Percentiles rank a stretch among this genome's conserved stretches.
phyloP scores from a whole-genome alignment of 1,139 yeast genomes.

The Suhomyces anneliseae region DNA sequence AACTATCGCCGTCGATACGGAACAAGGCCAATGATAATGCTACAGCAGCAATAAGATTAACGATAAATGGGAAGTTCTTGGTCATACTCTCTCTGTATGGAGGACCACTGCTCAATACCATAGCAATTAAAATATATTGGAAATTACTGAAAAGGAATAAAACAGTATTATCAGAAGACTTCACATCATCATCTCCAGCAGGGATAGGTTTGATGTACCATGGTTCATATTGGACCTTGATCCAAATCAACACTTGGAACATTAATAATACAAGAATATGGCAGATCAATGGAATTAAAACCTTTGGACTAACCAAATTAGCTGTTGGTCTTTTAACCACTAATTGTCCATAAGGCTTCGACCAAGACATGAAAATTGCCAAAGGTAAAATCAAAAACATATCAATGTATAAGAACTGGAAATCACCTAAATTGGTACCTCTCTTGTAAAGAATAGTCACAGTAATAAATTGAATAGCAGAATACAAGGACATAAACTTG shows the following conservation, averaged over 20 bases:
- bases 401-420: conserved; percentile 94
- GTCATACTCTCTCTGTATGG: conserved; percentile 86
- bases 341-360: conserved; percentile 67
- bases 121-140: conserved; percentile 84
- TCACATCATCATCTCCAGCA: conserved; percentile 81
- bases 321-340: conserved; percentile 86
- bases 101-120: conserved; percentile 84
- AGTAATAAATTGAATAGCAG: conserved; percentile 92
- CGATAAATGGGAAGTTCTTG: conserved; percentile 68
- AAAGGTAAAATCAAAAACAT: conserved; percentile 85
- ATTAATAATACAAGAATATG: conserved; percentile 61
- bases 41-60: conserved; percentile 55
- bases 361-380: conserved; percentile 98
- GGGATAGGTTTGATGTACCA: conserved; percentile 87
- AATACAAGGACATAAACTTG: conserved; percentile 95
- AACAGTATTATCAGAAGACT: conserved; percentile 86
- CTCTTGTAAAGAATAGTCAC: conserved; percentile 81
- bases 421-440: conserved; percentile 96
- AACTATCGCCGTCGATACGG: conserved; percentile 47
- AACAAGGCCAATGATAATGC: conserved; percentile 52
- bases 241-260: conserved; percentile 74
- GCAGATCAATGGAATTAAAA: conserved; percentile 75
- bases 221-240: conserved; percentile 50
- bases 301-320: conserved; percentile 84
- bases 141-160: conserved; percentile 78